Conservation (phyloP, 106 monocot genomes). For the Hemerocallis citrina region DNA sequence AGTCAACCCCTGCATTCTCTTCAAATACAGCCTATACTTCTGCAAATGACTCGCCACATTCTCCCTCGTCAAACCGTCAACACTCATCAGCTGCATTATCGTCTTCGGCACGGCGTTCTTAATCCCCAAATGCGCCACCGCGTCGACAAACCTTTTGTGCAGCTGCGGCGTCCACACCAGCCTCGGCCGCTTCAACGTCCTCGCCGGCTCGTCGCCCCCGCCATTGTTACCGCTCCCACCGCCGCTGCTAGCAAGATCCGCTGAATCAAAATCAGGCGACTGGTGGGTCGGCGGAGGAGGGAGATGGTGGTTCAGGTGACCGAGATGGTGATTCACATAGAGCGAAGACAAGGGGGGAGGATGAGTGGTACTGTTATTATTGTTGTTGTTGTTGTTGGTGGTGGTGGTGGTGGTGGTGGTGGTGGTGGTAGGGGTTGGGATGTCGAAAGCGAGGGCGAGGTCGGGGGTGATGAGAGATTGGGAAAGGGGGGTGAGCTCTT, state of each 20-base stretch:
- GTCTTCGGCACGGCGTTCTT: constrained; percentile 73
- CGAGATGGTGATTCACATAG: background rate
- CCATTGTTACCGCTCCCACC: constrained; percentile 1
- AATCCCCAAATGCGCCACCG: constrained; percentile 57
- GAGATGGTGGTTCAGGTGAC: too few relatives aligned
- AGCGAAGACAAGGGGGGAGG: background rate
- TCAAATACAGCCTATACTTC: constrained; percentile 63
- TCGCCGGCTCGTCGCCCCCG: constrained; percentile 36
- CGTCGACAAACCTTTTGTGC: constrained; percentile 67
- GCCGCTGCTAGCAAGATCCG: constrained; percentile 16
- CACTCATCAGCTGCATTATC: constrained; percentile 74
- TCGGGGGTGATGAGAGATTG: constrained; percentile 78
- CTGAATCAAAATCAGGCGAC: constrained; percentile 18
- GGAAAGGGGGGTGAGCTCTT: constrained; percentile 72
- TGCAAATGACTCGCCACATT: constrained; percentile 74
- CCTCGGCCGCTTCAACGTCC: constrained; percentile 51
- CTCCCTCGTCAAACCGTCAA: constrained; percentile 61
- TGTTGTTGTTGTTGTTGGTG: too few relatives aligned
- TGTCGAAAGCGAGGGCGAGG: constrained; percentile 80
- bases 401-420: background rate
- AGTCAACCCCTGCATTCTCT: constrained; percentile 28
- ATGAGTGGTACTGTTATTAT: background rate
- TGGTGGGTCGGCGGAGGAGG: too few relatives aligned
- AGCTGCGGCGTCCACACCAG: constrained; percentile 76
- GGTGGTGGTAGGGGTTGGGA: constrained; percentile 8